phyloP scores from a whole-genome alignment of 306 rosid genomes.

The Cicer pinnatifidum region DNA sequence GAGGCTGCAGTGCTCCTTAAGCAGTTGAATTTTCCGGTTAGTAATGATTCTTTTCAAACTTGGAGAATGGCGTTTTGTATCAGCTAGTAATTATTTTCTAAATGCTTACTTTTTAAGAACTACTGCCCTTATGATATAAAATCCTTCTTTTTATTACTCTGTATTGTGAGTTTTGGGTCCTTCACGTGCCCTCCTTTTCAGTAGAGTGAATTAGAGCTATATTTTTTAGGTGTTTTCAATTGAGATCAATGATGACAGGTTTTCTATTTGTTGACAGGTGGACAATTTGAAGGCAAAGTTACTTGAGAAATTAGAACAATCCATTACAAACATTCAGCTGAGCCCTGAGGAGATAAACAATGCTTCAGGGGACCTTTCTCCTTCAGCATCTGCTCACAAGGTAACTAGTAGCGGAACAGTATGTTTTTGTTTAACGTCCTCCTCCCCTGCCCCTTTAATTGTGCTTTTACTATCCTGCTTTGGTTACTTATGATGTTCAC shows the following conservation, averaged over 20 bases:
- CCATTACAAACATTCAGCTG: constrained; percentile 66
- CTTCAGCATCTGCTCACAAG: constrained; percentile 64
- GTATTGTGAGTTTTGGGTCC: constrained; percentile 24
- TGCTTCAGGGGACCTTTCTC: constrained; percentile 55
- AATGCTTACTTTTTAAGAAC: constrained; percentile 26
- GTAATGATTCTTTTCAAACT: constrained; percentile 41
- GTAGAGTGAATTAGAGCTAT: constrained; percentile 1
- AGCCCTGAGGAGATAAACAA: constrained; percentile 60
- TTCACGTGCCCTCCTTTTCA: constrained; percentile 8
- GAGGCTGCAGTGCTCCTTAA: constrained; percentile 96
- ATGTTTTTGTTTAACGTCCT: constrained; percentile 33
- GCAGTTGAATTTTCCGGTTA: constrained; percentile 86
- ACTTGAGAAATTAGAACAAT: constrained; percentile 85
- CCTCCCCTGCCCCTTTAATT: constrained; percentile 27
- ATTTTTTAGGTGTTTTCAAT: constrained; percentile 15
- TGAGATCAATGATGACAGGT: constrained; percentile 43
- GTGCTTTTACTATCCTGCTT: constrained; percentile 13
- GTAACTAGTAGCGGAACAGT: constrained; percentile 50
- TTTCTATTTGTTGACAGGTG: constrained; percentile 65
- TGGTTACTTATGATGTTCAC: constrained; percentile 35
- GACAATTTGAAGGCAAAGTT: constrained; percentile 76
- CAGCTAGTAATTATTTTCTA: constrained; percentile 27
- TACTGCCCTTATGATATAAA: not conserved
- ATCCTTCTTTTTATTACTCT: constrained; percentile 3
- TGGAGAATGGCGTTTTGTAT: constrained; percentile 15